Percentiles rank a stretch among this genome's conserved stretches.
These are phyloP conservation scores for Batrachochytrium dendrobatidis DNA, from an alignment of 371 early-diverging fungal species.

Conservation along the genomic window DNA sequence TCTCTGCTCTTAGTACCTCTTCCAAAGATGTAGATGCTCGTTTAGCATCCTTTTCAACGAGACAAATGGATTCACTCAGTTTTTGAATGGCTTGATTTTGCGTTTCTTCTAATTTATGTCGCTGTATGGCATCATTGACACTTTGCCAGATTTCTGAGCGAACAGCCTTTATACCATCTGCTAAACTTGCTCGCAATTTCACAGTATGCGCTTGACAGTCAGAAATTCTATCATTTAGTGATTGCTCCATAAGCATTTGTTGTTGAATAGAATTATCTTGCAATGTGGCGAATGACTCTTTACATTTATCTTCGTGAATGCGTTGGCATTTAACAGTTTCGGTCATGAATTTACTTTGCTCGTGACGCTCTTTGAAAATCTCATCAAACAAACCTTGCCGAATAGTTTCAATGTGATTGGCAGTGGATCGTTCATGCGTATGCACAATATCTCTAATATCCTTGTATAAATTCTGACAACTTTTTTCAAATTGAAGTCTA, in stretches of 20 bases:
- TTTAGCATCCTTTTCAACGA: slow-evolving; percentile 25
- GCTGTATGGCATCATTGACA: slow-evolving; percentile 12
- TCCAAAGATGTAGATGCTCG: slow-evolving; percentile 25
- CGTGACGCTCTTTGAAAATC: too few species aligned
- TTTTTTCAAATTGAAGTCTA: too few species aligned
- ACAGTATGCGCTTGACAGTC: slow-evolving; percentile 16
- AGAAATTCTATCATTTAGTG: slow-evolving; percentile 12
- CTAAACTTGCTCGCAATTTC: slow-evolving; percentile 11
- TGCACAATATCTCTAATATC: too few species aligned
- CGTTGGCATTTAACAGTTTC: too few species aligned
- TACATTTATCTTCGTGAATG: too few species aligned
- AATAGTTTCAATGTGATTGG: too few species aligned
- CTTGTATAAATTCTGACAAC: too few species aligned
- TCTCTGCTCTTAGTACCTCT: slow-evolving; percentile 36
- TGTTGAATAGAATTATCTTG: too few species aligned
- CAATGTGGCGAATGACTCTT: too few species aligned
- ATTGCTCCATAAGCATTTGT: slow-evolving; percentile 11
- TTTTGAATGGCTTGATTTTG: slow-evolving; percentile 18
- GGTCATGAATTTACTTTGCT: too few species aligned
- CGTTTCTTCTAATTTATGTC: slow-evolving; percentile 12
- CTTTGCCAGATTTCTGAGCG: slow-evolving; percentile 15
- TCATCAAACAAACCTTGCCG: too few species aligned
- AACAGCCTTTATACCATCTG: slow-evolving; percentile 21
- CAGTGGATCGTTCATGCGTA: too few species aligned
- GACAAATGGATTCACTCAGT: slow-evolving; percentile 26